These are phyloP conservation scores for Takashimella koratensis DNA, from an alignment of 1,284 basidiomycete genomes.

Conservation along the genomic window DNA sequence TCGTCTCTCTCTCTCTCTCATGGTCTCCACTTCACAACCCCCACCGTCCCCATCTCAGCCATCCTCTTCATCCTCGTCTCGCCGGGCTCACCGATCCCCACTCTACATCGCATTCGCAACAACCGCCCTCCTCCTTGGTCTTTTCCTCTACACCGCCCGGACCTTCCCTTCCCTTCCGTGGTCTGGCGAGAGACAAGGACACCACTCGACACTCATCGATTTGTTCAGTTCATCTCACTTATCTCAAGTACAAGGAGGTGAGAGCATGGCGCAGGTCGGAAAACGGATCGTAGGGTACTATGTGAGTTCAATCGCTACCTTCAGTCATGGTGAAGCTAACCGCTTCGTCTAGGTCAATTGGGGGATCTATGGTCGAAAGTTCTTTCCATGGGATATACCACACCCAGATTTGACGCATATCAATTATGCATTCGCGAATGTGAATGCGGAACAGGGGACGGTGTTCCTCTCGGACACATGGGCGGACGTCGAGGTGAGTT, in stretches of 20 bases:
- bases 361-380: conserved; percentile 95
- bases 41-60: no score
- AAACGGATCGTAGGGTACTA: neutral
- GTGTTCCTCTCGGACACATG: conserved; percentile 73
- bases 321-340: neutral
- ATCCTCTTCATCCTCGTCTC: no score
- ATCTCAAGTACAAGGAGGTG: neutral
- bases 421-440: conserved; percentile 85
- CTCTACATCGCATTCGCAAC: no score
- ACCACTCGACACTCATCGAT: no score
- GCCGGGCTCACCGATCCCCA: no score
- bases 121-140: no score
- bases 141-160: no score
- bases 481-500: conserved; percentile 70
- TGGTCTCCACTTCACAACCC: no score
- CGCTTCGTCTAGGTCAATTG: neutral
- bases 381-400: conserved; percentile 65
- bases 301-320: neutral
- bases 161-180: no score
- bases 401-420: conserved; percentile 68
- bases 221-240: no score
- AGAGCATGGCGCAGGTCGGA: neutral
- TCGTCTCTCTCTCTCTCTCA: no score
- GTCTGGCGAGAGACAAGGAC: no score
- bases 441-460: conserved; percentile 62